phyloP scores from a whole-genome alignment of 805 yeast species.

The Wickerhamomyces rabaulensis region DNA sequence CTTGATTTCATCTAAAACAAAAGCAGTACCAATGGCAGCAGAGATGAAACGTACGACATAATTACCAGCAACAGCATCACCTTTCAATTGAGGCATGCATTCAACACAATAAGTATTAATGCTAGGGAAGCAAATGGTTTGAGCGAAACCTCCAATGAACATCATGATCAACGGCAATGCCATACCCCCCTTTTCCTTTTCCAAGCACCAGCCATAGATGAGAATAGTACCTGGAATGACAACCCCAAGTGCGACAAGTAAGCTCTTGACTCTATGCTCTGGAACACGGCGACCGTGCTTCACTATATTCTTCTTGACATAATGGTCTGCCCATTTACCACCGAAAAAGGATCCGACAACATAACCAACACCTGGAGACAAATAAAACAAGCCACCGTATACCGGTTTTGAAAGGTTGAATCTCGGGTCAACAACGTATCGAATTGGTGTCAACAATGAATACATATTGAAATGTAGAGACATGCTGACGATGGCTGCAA shows the following conservation, averaged over 20 bases:
- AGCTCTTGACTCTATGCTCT: slow-evolving; percentile 45
- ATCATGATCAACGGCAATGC: slow-evolving; percentile 46
- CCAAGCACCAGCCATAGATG: slow-evolving; percentile 50
- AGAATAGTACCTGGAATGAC: slow-evolving; percentile 40
- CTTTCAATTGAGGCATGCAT: slow-evolving; percentile 46
- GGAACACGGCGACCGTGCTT: slow-evolving; percentile 38
- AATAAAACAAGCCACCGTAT: slow-evolving; percentile 46
- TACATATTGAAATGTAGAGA: slow-evolving; percentile 46
- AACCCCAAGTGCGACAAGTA: slow-evolving; percentile 35
- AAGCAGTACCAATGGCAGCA: slow-evolving; percentile 47
- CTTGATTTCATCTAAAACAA: slow-evolving; percentile 40
- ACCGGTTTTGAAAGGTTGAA: slow-evolving; percentile 44
- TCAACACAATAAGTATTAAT: slow-evolving; percentile 56
- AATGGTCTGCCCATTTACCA: slow-evolving; percentile 46
- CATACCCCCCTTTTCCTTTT: slow-evolving; percentile 47
- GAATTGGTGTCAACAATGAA: slow-evolving; percentile 46
- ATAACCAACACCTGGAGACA: slow-evolving; percentile 56
- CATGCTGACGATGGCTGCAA: slow-evolving; percentile 22
- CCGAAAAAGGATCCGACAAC: slow-evolving; percentile 45
- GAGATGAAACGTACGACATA: slow-evolving; percentile 46
- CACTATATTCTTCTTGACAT: slow-evolving; percentile 38
- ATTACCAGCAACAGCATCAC: slow-evolving; percentile 53
- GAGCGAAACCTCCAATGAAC: slow-evolving; percentile 45
- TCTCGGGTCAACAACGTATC: slow-evolving; percentile 51
- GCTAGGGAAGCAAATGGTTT: slow-evolving; percentile 47